Evolutionary conservation across 768 basidiomycete genomes (phyloP).

Genomic region (Pleurotus eryngii): DNA sequence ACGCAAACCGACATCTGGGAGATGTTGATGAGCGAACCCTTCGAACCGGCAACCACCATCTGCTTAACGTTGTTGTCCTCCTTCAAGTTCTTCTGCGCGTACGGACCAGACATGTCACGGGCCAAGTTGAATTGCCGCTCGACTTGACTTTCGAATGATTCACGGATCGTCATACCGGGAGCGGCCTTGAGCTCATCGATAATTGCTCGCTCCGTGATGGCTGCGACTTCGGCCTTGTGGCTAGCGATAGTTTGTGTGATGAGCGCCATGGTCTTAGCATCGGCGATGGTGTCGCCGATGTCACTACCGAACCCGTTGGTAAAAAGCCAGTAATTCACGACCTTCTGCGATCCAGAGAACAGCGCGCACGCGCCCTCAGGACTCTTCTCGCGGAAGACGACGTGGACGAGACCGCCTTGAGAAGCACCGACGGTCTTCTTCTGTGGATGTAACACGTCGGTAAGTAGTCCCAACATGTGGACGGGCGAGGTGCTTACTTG

Average conservation of each 20-base stretch:
- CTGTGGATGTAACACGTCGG: constrained; percentile 24
- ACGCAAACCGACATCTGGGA: no score
- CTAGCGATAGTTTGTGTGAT: constrained; percentile 82
- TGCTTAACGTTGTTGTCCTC: constrained; percentile 97
- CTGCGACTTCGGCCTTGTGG: constrained; percentile 75
- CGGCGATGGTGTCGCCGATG: constrained; percentile 41
- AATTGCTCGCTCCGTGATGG: constrained; percentile 78
- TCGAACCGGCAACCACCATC: no score
- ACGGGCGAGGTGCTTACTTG: no score
- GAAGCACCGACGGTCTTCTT: constrained; percentile 99
- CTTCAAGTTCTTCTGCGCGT: constrained; percentile 94
- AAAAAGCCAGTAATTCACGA: constrained; percentile 70
- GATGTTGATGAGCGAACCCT: no score
- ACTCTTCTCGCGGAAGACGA: constrained; percentile 96
- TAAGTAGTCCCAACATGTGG: no score
- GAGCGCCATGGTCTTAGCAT: constrained; percentile 78
- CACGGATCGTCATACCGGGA: no score
- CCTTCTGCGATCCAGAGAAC: constrained; percentile 90
- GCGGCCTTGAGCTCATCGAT: constrained; percentile 63
- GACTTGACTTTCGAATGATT: no score
- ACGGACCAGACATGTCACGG: constrained; percentile 94
- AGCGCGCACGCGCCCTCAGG: constrained; percentile 83
- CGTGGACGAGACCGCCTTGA: constrained; percentile 91
- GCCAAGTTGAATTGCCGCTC: no score
- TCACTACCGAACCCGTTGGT: no score